A percentile compares a stretch with the other conserved stretches of the same genome.
Evolutionary conservation across 805 yeast species (phyloP).

Genomic region (Suhomyces tanzawaensis): DNA sequence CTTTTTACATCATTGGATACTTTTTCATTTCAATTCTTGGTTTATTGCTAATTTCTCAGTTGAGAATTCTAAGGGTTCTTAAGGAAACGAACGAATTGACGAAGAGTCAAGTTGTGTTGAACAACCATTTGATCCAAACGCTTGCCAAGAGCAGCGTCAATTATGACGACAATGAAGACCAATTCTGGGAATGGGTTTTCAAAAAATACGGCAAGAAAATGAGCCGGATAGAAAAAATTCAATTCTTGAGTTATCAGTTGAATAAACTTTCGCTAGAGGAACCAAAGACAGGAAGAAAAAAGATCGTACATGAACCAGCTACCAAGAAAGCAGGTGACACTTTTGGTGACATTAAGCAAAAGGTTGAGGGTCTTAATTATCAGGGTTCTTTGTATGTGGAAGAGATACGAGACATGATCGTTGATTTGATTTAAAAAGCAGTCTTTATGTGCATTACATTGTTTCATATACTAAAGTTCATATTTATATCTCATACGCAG

Average conservation of each 20-base stretch:
- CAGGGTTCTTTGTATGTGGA: slow-evolving; percentile 13
- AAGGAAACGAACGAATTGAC: slow-evolving; percentile 23
- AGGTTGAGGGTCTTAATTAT: slow-evolving; percentile 12
- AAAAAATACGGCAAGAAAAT: slow-evolving; percentile 16
- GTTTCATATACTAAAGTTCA: too few relatives aligned
- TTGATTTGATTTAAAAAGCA: slow-evolving; percentile 11
- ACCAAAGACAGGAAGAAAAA: not conserved
- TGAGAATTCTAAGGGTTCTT: slow-evolving; percentile 16
- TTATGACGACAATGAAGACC: slow-evolving; percentile 1
- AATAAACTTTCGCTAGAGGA: not conserved
- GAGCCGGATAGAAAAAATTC: slow-evolving; percentile 16
- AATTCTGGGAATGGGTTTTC: slow-evolving; percentile 24
- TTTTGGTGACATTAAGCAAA: slow-evolving; percentile 9
- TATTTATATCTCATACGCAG: too few relatives aligned
- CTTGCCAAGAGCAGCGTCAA: not conserved
- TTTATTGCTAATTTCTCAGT: slow-evolving; percentile 20
- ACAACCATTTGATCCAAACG: not conserved
- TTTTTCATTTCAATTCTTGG: slow-evolving; percentile 20
- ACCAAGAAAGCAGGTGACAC: not conserved
- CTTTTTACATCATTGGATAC: slow-evolving; percentile 12
- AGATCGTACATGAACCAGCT: not conserved
- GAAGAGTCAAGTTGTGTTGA: slow-evolving; percentile 16
- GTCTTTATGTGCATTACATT: too few relatives aligned
- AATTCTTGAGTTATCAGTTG: slow-evolving; percentile 19
- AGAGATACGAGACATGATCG: slow-evolving; percentile 9